A percentile compares a stretch with the other conserved stretches of the same genome.
Conservation (phyloP, 768 basidiomycete species). For the Termitomyces heimii region DNA sequence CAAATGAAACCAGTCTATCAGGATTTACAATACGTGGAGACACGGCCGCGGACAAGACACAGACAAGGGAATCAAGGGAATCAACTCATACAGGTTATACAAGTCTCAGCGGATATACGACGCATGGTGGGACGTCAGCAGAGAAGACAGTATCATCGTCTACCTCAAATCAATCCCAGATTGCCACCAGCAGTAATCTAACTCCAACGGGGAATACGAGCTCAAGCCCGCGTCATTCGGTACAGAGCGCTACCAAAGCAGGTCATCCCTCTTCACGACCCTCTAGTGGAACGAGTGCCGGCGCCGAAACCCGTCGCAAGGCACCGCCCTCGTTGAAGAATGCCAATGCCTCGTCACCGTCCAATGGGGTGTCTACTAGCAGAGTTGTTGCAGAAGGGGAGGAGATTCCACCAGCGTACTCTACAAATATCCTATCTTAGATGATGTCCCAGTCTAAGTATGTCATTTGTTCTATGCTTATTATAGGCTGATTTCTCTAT, state of each 20-base stretch:
- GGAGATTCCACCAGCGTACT: conserved; percentile 5
- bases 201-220: background rate
- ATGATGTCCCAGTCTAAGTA: background rate
- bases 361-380: background rate
- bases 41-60: background rate
- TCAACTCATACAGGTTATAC: background rate
- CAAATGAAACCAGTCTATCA: background rate
- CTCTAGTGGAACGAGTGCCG: background rate
- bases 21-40: conserved; percentile 1
- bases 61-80: background rate
- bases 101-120: conserved; percentile 2
- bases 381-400: background rate
- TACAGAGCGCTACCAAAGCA: background rate
- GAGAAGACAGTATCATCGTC: background rate
- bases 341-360: background rate
- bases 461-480: too few relatives aligned
- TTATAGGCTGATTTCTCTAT: too few relatives aligned
- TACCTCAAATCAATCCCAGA: background rate
- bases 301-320: background rate
- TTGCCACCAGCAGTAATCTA: background rate
- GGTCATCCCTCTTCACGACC: background rate
- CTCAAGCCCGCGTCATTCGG: background rate
- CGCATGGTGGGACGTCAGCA: conserved; percentile 1
- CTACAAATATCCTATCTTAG: background rate
- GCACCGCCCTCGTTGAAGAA: background rate